Base-by-base conservation (phyloP, 371 early-diverging fungal species). In the Sporodiniella umbellata region DNA sequence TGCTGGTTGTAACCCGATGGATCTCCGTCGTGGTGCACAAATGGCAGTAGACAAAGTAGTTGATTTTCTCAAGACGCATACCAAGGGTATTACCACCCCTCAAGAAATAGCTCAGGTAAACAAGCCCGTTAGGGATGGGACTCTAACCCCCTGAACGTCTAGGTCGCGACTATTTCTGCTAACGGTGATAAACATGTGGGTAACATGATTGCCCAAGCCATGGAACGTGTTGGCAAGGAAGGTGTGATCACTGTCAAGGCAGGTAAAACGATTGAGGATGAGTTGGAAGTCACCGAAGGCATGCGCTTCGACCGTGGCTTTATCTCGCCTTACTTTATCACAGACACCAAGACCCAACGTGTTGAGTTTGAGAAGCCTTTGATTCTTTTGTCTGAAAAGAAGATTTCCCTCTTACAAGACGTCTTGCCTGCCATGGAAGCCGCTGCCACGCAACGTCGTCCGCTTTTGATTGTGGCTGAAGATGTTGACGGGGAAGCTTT, bases 171-270 rank as follows among this genome's bases (percentile, higher is more conserved):
- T 51, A 98, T 97, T 73, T 96, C 96, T 30, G 98, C 98, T 54
- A 98, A 98, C 75, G 98, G 98, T 59, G 98, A 98, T 78, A 83
- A 84, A 60, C 92, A 94, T 63, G 90, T 98, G 22, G 98, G 98
- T 57, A 72, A 85, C 54, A 68, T 97, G 76, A 94, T 98, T 78
- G 96, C 98, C 45, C 90, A 92, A 60, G 98, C 98, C 43, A 98
- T 98, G 98, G 96, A 94, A 68, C 96, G 95, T 84, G 98, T 98
- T 56, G 98, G 98, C 67, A 98, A 96, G 84, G 98, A 98, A 80
- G 98, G 98, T 64, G 98, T 96, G 37, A 98, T 98, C 72, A 98
- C 98, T 3, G 93, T 95, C 62, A 94, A 95, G 84, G 98, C 96
- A 68, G 98, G 98, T 62, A 97, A 96, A 84, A 98, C 98, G 51